Percentiles rank a stretch among this genome's conserved stretches.
Conservation (phyloP, 768 basidiomycete species). For the Mycena olivaceomarginata region DNA sequence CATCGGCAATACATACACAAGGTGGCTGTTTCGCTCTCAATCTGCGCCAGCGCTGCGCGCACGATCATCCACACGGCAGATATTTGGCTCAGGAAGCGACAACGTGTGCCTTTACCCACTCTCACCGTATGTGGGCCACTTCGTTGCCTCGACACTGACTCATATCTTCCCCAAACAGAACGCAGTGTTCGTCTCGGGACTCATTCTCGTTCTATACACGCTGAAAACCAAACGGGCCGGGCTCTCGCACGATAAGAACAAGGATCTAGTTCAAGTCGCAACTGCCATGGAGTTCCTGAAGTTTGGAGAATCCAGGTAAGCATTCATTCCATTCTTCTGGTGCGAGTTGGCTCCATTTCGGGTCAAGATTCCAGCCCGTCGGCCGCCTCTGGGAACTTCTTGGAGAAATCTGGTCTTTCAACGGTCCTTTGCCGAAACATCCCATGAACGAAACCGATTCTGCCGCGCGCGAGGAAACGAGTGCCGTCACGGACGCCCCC, state of each 20-base stretch:
- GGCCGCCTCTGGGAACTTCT: slow-evolving; percentile 24
- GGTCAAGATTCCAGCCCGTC: neutral
- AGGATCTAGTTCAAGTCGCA: slow-evolving; percentile 8
- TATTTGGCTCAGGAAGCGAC: slow-evolving; percentile 18
- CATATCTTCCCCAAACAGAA: neutral
- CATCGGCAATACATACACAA: slow-evolving; percentile 47
- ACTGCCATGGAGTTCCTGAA: slow-evolving; percentile 26
- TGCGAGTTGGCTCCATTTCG: too few relatives aligned
- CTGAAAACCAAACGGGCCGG: slow-evolving; percentile 15
- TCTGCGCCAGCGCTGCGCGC: slow-evolving; percentile 31
- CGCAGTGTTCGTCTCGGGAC: slow-evolving; percentile 25
- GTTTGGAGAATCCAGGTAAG: slow-evolving; percentile 27
- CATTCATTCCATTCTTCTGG: neutral
- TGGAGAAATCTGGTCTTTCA: neutral
- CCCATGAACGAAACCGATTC: too few relatives aligned
- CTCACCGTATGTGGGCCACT: neutral
- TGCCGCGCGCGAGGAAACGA: too few relatives aligned
- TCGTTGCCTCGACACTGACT: neutral
- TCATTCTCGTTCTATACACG: slow-evolving; percentile 23
- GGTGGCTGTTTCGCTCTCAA: slow-evolving; percentile 13
- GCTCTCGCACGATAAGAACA: neutral
- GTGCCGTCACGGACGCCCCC: too few relatives aligned
- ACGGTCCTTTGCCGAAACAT: neutral
- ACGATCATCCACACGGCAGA: slow-evolving; percentile 18
- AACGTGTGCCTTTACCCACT: slow-evolving; percentile 5